These are phyloP conservation scores for Xylariaceae sp. DNA, from an alignment of 2,329 filamentous ascomycete species.

Conservation along the genomic window DNA sequence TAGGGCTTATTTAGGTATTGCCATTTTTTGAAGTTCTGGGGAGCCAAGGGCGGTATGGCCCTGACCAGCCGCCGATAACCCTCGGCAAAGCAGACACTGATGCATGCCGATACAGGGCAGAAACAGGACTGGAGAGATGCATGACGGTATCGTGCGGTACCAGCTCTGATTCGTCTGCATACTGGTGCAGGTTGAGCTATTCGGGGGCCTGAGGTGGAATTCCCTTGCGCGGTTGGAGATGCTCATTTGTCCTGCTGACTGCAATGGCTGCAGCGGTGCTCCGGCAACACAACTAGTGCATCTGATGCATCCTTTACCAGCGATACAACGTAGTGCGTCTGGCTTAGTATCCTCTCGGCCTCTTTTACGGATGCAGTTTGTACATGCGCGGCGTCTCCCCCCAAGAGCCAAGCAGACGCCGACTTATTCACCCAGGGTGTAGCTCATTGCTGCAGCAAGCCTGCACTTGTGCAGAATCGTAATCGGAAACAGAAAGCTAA, in stretches of 20 bases:
- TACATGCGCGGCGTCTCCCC: conserved; percentile 12
- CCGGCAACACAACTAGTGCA: conserved; percentile 32
- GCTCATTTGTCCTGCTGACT: conserved; percentile 42
- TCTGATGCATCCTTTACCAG: conserved; percentile 14
- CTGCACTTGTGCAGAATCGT: conserved; percentile 13
- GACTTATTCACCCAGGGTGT: background rate
- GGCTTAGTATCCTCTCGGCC: conserved; percentile 24
- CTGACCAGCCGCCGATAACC: conserved; percentile 10
- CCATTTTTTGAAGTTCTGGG: conserved; percentile 6
- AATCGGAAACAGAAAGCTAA: conserved; percentile 13
- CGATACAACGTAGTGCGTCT: conserved; percentile 30
- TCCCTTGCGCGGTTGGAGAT: conserved; percentile 38
- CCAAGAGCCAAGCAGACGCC: conserved; percentile 14
- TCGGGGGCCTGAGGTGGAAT: conserved; percentile 29
- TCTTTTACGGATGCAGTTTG: conserved; percentile 17
- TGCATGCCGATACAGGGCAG: conserved; percentile 1
- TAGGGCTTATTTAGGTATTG: background rate
- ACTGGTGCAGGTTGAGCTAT: conserved; percentile 31
- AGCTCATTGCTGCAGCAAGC: conserved; percentile 3
- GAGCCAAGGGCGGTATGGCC: conserved; percentile 6
- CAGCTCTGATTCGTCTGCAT: conserved; percentile 34
- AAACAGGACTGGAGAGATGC: conserved; percentile 21
- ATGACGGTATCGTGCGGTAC: conserved; percentile 17
- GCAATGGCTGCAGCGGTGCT: conserved; percentile 34
- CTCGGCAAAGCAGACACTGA: background rate